These are phyloP conservation scores for Coprinopsis marcescibilis DNA, from an alignment of 768 basidiomycete genomes.

Conservation along the genomic window DNA sequence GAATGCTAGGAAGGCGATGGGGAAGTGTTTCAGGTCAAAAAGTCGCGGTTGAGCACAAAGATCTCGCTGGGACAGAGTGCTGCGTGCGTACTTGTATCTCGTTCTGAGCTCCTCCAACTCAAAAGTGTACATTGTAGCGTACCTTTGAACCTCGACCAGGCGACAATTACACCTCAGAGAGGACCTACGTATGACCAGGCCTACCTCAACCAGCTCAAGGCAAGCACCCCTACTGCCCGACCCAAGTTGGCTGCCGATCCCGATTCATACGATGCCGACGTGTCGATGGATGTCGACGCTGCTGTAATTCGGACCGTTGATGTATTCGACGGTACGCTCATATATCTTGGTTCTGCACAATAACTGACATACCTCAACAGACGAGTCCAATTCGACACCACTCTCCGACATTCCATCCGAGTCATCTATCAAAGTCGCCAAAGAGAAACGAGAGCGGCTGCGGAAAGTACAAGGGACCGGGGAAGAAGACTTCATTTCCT, in stretches of 20 bases:
- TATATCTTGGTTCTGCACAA: constrained; percentile 15
- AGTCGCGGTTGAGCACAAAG: constrained; percentile 69
- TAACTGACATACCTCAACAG: neutral
- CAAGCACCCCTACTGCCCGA: constrained; percentile 60
- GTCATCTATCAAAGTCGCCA: constrained; percentile 66
- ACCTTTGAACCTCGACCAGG: constrained; percentile 48
- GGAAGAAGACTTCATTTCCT: constrained; percentile 74
- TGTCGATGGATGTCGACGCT: constrained; percentile 33
- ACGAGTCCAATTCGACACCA: constrained; percentile 25
- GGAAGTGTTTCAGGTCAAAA: constrained; percentile 75
- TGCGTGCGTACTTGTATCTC: constrained; percentile 31
- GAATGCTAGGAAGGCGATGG: constrained; percentile 48
- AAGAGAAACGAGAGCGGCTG: constrained; percentile 68
- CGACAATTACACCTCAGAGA: constrained; percentile 44
- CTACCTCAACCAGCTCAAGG: constrained; percentile 73
- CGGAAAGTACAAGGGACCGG: constrained; percentile 39
- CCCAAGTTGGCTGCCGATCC: constrained; percentile 27
- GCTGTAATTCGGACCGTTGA: constrained; percentile 34
- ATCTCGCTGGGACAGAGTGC: constrained; percentile 51
- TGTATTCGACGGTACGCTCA: constrained; percentile 14
- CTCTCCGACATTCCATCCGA: constrained; percentile 62
- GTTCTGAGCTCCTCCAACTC: too few species aligned
- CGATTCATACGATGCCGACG: constrained; percentile 46
- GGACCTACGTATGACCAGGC: constrained; percentile 67
- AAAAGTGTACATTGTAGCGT: constrained; percentile 31